Base-by-base conservation (phyloP, 148 eudicot genomes). In the Nepenthes gracilis region DNA sequence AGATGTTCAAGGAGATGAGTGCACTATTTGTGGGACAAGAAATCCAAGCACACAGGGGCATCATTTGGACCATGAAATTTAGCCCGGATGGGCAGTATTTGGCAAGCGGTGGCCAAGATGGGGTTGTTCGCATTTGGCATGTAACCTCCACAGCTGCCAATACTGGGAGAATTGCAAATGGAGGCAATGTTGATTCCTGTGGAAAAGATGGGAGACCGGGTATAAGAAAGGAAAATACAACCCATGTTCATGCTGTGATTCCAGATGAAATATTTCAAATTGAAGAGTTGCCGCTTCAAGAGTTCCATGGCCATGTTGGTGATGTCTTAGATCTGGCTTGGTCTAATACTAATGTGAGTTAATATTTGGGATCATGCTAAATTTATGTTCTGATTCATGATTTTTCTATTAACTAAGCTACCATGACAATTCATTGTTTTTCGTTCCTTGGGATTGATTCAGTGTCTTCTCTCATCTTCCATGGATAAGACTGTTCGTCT, bases 91-190 rank as follows among this genome's bases (percentile, higher is more conserved):
- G 96, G 12, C 72, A 80, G 69, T 85, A 76, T 70, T 72, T 91
- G 43, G 96, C 97, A 2, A 83, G 81, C 71, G 96, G 84, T 40
- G 96, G 97, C 57, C 77, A 79, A 71, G 97, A 91, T 68, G 89
- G 93, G 38, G 75, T 85, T 67, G 78, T 89, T 49, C 81, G 88
- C 10, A 67, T 91, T 58, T 91, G 97, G 96, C 76, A 65, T 10
- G 79, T 83, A 48, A 71, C 40, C 11, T 62, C 60, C 11, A 60
- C 67, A 1, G 76, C 68, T 64, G 65, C 79, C 54, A 7, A 34
- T 61, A 56, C 35, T 6, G 14, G 13, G 54, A 48, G 14, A 48
- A 33, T 60, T 60, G 8, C 65, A 11, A 35, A 57, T 11, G 36
- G 63, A 49, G 48, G 61, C 59, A 40, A 57, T 54, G 60, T 12